Evolutionary conservation across 1,284 basidiomycete genomes (phyloP), one percentile per base, ranked within the genome.

Genomic region (Apiotrichum montevideense): DNA sequence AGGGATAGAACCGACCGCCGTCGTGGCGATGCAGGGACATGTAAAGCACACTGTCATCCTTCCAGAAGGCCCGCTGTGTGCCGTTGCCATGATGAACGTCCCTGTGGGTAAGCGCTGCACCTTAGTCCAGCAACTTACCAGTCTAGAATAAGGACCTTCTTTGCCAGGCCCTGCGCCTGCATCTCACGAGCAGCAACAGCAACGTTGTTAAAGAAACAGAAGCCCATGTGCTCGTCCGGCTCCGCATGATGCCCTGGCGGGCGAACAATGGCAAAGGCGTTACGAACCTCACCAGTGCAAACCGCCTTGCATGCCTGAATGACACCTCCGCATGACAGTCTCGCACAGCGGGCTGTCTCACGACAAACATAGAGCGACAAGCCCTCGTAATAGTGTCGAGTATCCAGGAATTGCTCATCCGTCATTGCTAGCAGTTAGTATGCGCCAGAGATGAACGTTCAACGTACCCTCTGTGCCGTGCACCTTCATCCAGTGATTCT

Each of bases 161-260:
- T 88, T 53, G 87, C 78, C 2, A 82, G 71, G 0, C 87, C 87
- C 45, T 81, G 69, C 58, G 86, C 80, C 67, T 87, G 89, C 35
- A 86, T 83, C 39, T 88, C 93, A 73, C 82, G 85, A 46, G 90
- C 83, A 1, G 94, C 94, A 6, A 99, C 88, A 1, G 95, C 88
- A 21, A 96, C 94, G 67, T 99, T 99, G 77, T 99, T 99, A 80
- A 92, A 97, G 79, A 99, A 94, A 77, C 96, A 98, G 76, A 99
- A 99, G 1, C 96, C 96, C 90, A 97, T 97, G 68, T 92, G 89
- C 71, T 93, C 88, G 63, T 95, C 87, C 2, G 96, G 96, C 75
- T 99, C 96, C 15, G 96, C 95, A 68, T 99, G 96, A 73, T 99
- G 96, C 0, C 96, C 96, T 0, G 96, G 96, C 9, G 96, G 96